A percentile compares a stretch with the other conserved stretches of the same genome.
Conservation (phyloP, 805 yeast genomes). For the Candida piceae region DNA sequence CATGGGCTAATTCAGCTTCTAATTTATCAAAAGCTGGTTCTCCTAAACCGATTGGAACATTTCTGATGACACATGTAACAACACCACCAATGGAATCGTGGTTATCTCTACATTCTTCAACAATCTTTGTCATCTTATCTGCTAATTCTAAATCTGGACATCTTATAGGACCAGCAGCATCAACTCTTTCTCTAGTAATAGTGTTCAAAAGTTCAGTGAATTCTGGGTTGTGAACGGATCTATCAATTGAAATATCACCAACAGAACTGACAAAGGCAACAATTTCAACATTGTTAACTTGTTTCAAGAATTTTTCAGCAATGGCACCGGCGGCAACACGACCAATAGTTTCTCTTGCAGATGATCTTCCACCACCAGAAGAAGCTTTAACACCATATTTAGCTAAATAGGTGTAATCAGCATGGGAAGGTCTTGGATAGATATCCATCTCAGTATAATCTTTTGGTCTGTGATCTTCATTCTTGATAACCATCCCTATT, state of each 20-base stretch:
- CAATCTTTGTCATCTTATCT: conserved; percentile 77
- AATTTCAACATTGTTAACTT: conserved; percentile 80
- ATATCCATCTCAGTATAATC: conserved; percentile 94
- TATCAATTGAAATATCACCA: conserved; percentile 72
- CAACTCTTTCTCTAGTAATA: conserved; percentile 85
- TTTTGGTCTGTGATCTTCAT: conserved; percentile 95
- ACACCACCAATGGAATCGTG: conserved; percentile 97
- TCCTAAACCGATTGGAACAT: conserved; percentile 92
- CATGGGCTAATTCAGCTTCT: conserved; percentile 94
- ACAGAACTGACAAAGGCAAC: conserved; percentile 96
- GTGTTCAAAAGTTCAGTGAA: conserved; percentile 67
- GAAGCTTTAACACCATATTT: conserved; percentile 93
- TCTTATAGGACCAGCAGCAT: conserved; percentile 82
- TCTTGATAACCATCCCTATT: conserved; percentile 85
- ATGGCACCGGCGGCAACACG: conserved; percentile 98
- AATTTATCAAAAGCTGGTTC: conserved; percentile 97
- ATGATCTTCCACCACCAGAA: conserved; percentile 95
- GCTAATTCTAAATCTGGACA: conserved; percentile 79
- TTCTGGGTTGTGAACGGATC: conserved; percentile 58
- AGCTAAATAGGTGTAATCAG: conserved; percentile 86
- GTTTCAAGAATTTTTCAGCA: conserved; percentile 83
- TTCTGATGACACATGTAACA: conserved; percentile 94
- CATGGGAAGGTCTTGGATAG: conserved; percentile 97
- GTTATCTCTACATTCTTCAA: conserved; percentile 78
- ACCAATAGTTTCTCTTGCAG: conserved; percentile 97